phyloP scores from a whole-genome alignment of 192 early-diverging fungal genomes.

The Coemansia sp. region DNA sequence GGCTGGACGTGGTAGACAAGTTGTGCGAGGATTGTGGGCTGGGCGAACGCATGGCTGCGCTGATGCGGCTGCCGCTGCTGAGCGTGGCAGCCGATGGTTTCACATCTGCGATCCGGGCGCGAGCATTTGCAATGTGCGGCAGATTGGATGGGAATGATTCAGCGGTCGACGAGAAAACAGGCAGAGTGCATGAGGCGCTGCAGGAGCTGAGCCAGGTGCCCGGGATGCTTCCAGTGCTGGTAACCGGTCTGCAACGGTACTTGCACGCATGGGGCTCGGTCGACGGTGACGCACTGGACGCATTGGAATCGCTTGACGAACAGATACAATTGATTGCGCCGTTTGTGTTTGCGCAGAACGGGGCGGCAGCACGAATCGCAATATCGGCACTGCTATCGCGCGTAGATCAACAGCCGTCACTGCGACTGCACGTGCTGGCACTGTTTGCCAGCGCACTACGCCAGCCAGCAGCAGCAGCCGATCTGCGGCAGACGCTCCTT shows the following conservation, averaged over 20 bases:
- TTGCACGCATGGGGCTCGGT: not conserved
- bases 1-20: not conserved
- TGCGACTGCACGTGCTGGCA: conserved; percentile 22
- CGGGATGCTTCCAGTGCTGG: conserved; percentile 7
- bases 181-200: not conserved
- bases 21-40: not conserved
- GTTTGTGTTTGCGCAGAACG: conserved; percentile 18
- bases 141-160: not conserved
- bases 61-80: conserved; percentile 13
- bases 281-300: not conserved
- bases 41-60: not conserved
- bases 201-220: conserved; percentile 1
- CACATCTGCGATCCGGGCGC: not conserved
- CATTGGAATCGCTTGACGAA: conserved; percentile 6
- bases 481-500: conserved; percentile 14
- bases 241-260: conserved; percentile 11
- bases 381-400: conserved; percentile 12
- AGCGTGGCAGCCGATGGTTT: conserved; percentile 7
- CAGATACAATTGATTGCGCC: conserved; percentile 26
- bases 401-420: not conserved
- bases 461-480: conserved; percentile 6
- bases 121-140: not conserved
- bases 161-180: not conserved
- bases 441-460: conserved; percentile 22
- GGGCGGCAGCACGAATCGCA: not conserved